Evolutionary conservation across 768 basidiomycete species (phyloP).

Genomic region (Dioszegia hungarica): DNA sequence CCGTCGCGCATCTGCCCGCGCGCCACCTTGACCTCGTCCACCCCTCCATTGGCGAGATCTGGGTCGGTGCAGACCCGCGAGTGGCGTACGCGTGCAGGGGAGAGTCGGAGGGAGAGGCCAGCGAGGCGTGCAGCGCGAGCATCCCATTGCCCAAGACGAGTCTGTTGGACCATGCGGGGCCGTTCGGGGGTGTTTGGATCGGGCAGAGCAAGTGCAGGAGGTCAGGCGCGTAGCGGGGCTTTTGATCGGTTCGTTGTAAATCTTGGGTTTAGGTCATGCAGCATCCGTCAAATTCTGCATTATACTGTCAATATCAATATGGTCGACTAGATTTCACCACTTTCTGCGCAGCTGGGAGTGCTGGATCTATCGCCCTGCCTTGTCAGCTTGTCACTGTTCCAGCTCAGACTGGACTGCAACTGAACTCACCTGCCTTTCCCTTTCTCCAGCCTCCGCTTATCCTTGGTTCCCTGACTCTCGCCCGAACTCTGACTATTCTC

Average conservation of each 20-base stretch:
- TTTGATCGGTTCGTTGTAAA: neutral
- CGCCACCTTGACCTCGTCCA: conserved; percentile 29
- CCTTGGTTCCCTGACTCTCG: conserved; percentile 3
- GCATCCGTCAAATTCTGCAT: no score
- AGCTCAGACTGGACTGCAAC: no score
- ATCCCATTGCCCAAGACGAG: conserved; percentile 25
- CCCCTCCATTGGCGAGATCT: conserved; percentile 31
- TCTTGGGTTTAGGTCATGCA: neutral
- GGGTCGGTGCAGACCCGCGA: conserved; percentile 38
- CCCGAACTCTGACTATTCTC: conserved; percentile 7
- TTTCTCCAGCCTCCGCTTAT: neutral
- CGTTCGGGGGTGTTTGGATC: conserved; percentile 40
- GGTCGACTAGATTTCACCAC: no score
- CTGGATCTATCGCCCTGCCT: no score
- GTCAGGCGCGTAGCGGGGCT: neutral
- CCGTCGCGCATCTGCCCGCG: conserved; percentile 38
- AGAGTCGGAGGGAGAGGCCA: conserved; percentile 9
- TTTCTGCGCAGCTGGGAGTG: no score
- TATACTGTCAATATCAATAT: no score
- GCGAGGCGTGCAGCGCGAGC: conserved; percentile 15
- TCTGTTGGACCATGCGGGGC: conserved; percentile 38
- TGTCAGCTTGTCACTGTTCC: no score
- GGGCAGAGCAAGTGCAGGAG: conserved; percentile 14
- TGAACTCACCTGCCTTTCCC: conserved; percentile 2
- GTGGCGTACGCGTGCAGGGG: conserved; percentile 25